Percentiles rank a stretch among this genome's conserved stretches.
These are phyloP conservation scores for Phytophthora fragariae DNA, from an alignment of 352 stramenopile genomes.

Conservation along the genomic window DNA sequence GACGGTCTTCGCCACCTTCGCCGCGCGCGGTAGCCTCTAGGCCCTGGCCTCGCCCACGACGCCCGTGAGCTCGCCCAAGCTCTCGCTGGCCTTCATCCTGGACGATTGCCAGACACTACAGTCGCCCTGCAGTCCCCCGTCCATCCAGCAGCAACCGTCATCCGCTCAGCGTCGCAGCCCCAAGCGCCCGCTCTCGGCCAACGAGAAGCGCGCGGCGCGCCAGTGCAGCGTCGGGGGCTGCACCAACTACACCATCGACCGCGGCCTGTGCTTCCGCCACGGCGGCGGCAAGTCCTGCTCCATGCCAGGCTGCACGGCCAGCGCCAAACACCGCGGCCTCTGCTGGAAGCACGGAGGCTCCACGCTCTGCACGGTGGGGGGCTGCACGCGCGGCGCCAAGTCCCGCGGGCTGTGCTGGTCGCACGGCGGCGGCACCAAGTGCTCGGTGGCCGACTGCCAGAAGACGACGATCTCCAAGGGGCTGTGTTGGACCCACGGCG, in stretches of 20 bases:
- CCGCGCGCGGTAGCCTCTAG: neutral
- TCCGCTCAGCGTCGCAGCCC: constrained; percentile 4
- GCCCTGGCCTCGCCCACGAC: neutral
- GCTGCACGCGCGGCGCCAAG: constrained; percentile 74
- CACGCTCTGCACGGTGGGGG: constrained; percentile 54
- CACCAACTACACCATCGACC: constrained; percentile 62
- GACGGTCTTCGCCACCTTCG: constrained; percentile 2
- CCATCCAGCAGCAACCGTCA: neutral
- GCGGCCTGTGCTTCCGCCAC: constrained; percentile 53
- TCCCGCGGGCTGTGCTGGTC: constrained; percentile 87
- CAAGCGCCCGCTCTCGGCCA: too few species aligned
- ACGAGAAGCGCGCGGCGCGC: constrained; percentile 32
- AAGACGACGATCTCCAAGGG: constrained; percentile 52
- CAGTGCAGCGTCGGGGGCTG: constrained; percentile 50
- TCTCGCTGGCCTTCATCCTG: constrained; percentile 36
- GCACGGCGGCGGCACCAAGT: constrained; percentile 86
- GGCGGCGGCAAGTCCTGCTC: constrained; percentile 59
- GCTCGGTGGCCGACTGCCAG: constrained; percentile 44
- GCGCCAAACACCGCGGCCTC: constrained; percentile 60
- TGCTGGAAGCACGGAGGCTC: constrained; percentile 43
- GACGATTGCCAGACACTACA: constrained; percentile 26
- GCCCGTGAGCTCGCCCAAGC: constrained; percentile 14
- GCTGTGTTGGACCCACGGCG: constrained; percentile 60
- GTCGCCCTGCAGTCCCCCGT: neutral
- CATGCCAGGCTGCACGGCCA: constrained; percentile 49